Evolutionary conservation across 2,329 filamentous ascomycete genomes (phyloP).

Genomic region (Pseudocercospora vitis): DNA sequence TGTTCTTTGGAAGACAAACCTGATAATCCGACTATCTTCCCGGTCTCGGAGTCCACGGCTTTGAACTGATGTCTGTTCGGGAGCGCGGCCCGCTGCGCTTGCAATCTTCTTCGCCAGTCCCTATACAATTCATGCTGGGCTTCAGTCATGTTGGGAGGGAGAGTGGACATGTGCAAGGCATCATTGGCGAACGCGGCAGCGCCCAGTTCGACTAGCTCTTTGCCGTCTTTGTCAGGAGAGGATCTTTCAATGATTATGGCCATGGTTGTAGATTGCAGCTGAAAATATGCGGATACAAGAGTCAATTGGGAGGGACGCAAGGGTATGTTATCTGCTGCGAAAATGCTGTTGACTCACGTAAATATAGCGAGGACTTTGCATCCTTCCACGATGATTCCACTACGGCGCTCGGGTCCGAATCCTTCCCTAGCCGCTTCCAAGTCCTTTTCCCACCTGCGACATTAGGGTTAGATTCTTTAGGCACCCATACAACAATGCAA

Average conservation of each 20-base stretch:
- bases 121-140: background rate
- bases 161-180: background rate
- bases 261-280: background rate
- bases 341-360: background rate
- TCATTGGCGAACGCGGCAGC: slow-evolving; percentile 5
- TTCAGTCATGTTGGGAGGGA: slow-evolving; percentile 2
- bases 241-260: background rate
- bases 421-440: too few relatives aligned
- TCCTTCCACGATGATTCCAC: background rate
- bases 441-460: slow-evolving; percentile 1
- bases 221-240: background rate
- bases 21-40: background rate
- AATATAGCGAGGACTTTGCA: too few relatives aligned
- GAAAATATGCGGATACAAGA: too few relatives aligned
- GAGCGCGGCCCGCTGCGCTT: background rate
- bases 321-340: background rate
- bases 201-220: background rate
- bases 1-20: background rate
- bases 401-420: slow-evolving; percentile 4
- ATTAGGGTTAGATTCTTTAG: background rate
- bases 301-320: too few relatives aligned
- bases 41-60: background rate
- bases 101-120: slow-evolving; percentile 3
- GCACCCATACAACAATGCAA: background rate
- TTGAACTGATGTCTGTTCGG: slow-evolving; percentile 5